A percentile compares a stretch with the other conserved stretches of the same genome.
These are phyloP conservation scores for Entelexis paramagnoliae DNA, from an alignment of 1,139 yeast species.

Conservation along the genomic window DNA sequence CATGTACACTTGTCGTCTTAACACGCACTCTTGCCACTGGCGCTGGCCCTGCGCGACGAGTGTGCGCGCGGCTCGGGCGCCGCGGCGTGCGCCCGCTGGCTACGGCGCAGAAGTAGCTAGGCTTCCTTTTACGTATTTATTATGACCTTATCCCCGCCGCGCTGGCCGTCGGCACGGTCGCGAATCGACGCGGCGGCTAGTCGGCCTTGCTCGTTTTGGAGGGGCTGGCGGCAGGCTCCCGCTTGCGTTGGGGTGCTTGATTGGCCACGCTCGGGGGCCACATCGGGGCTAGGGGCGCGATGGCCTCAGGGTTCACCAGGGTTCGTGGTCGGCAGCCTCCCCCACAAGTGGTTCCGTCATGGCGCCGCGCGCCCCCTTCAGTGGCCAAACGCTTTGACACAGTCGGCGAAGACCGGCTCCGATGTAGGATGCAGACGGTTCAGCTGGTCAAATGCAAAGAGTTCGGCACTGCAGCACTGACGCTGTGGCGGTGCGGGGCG, in stretches of 20 bases:
- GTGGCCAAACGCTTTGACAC: too few species aligned
- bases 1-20: constrained; percentile 10
- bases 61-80: background rate
- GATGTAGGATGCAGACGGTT: too few species aligned
- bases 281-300: background rate
- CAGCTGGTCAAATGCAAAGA: background rate
- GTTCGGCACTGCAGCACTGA: background rate
- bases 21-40: constrained; percentile 7
- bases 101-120: background rate
- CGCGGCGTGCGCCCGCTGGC: background rate
- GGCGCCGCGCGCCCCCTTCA: too few species aligned
- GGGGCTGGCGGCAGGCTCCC: constrained; percentile 6
- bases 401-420: too few species aligned
- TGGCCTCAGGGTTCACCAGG: background rate
- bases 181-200: background rate
- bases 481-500: background rate
- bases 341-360: too few species aligned
- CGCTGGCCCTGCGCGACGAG: background rate
- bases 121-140: background rate
- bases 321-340: background rate
- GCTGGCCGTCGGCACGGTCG: background rate
- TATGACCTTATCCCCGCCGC: background rate
- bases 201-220: constrained; percentile 1
- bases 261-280: background rate
- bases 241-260: constrained; percentile 1